These are phyloP conservation scores for Trichophyton rubrum DNA, from an alignment of 2,329 filamentous ascomycete genomes.

Conservation along the genomic window DNA sequence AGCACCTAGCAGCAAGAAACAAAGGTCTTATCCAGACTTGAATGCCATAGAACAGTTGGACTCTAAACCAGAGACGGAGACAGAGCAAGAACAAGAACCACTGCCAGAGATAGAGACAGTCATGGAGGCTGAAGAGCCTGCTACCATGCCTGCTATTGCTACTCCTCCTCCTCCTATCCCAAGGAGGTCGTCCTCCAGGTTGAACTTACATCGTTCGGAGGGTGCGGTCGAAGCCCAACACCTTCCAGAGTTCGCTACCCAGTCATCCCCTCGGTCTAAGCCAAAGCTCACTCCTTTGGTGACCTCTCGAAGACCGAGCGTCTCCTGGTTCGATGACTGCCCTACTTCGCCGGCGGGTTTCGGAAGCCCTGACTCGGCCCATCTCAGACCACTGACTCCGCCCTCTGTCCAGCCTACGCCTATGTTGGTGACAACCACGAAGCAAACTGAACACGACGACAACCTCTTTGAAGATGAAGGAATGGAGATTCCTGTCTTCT, in stretches of 20 bases:
- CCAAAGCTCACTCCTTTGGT: neutral
- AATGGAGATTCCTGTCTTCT: constrained; percentile 1
- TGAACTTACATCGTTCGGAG: neutral
- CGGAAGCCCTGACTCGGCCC: neutral
- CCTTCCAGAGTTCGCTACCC: neutral
- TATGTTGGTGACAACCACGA: neutral
- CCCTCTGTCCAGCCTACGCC: neutral
- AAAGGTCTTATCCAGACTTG: neutral
- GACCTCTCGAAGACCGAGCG: neutral
- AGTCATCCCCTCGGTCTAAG: neutral
- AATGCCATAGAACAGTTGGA: neutral
- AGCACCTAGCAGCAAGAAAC: neutral
- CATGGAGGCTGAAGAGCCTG: neutral
- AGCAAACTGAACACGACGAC: neutral
- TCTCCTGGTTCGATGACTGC: constrained; percentile 3
- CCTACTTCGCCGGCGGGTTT: neutral
- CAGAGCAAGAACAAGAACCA: neutral
- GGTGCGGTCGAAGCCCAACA: neutral
- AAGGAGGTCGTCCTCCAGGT: neutral
- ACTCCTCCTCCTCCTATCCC: neutral
- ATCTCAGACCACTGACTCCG: neutral
- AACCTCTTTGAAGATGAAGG: constrained; percentile 1
- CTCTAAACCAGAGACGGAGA: neutral
- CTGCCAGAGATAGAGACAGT: neutral
- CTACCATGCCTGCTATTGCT: neutral